Percentiles rank a stretch among this genome's conserved stretches.
Conservation (phyloP, 108 stramenopile genomes). For the Schizochytrium sp. region DNA sequence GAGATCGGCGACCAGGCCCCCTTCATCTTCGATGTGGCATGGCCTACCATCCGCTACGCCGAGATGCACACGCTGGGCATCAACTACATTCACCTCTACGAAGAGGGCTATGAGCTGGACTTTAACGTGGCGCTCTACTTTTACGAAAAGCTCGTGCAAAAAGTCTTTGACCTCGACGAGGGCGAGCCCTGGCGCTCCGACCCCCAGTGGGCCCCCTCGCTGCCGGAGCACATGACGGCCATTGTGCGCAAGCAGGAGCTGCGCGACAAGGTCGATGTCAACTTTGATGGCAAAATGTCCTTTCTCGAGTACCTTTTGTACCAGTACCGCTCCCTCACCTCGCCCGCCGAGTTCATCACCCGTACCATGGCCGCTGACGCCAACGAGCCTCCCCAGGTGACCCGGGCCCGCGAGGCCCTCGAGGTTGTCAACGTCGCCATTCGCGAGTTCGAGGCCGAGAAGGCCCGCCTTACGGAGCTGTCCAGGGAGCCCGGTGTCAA, state of each 20-base stretch:
- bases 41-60: not conserved
- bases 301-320: conserved; percentile 18
- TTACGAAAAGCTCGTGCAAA: not conserved
- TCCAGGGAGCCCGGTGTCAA: not conserved
- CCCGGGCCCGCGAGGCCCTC: not conserved
- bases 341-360: not conserved
- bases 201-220: not conserved
- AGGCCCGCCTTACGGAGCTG: not conserved
- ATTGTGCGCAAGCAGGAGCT: conserved; percentile 22
- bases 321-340: not conserved
- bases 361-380: not conserved
- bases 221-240: conserved; percentile 5
- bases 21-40: conserved; percentile 14
- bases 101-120: conserved; percentile 18
- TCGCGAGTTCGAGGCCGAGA: conserved; percentile 10
- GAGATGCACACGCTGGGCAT: conserved; percentile 19
- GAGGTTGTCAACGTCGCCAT: not conserved
- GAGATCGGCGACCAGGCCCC: conserved; percentile 18
- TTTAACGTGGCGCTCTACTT: conserved; percentile 21
- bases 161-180: not conserved
- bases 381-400: not conserved
- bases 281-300: conserved; percentile 18
- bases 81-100: conserved; percentile 11
- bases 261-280: conserved; percentile 20
- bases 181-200: not conserved